Percentiles rank a stretch among this genome's conserved stretches.
Conservation (phyloP, 2,329 filamentous ascomycete species). For the Fusarium armeniacum region DNA sequence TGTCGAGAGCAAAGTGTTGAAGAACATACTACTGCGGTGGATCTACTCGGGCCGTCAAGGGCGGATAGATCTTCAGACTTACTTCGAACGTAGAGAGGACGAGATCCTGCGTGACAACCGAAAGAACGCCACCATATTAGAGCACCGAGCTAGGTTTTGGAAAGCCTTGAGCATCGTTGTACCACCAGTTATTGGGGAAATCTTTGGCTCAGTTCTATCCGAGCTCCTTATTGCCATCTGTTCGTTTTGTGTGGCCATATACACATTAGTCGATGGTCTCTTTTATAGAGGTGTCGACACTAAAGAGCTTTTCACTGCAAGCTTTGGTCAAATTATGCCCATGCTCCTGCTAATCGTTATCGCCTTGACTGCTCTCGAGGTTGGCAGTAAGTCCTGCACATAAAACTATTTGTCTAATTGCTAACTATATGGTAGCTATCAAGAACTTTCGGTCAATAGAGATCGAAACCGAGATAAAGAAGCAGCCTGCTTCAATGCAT, state of each 20-base stretch:
- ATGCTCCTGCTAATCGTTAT: constrained; percentile 33
- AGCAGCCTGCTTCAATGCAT: constrained; percentile 6
- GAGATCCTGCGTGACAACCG: constrained; percentile 1
- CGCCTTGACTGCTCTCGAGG: constrained; percentile 27
- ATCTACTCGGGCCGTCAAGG: constrained; percentile 6
- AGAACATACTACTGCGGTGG: constrained; percentile 5
- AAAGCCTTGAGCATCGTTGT: constrained; percentile 12
- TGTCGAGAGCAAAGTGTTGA: constrained; percentile 3
- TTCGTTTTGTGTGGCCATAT: constrained; percentile 14
- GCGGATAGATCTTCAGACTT: constrained; percentile 11
- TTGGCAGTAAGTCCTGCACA: constrained; percentile 27
- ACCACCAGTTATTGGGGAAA: constrained; percentile 19
- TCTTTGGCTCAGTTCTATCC: constrained; percentile 19
- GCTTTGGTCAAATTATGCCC: constrained; percentile 35
- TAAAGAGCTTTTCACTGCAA: constrained; percentile 4
- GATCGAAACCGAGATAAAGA: constrained; percentile 22
- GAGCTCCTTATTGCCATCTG: constrained; percentile 18
- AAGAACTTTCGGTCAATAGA: constrained; percentile 22
- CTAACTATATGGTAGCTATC: constrained; percentile 4
- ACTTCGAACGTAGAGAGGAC: neutral
- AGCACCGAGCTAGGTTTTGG: constrained; percentile 4
- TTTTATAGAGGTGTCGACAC: constrained; percentile 10
- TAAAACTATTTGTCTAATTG: neutral
- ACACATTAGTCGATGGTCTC: constrained; percentile 12
- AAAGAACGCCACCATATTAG: constrained; percentile 8